Evolutionary conservation across 768 basidiomycete species (phyloP), one percentile per base, ranked within the genome.

Genomic region (Pseudohyphozyma bogoriensis): DNA sequence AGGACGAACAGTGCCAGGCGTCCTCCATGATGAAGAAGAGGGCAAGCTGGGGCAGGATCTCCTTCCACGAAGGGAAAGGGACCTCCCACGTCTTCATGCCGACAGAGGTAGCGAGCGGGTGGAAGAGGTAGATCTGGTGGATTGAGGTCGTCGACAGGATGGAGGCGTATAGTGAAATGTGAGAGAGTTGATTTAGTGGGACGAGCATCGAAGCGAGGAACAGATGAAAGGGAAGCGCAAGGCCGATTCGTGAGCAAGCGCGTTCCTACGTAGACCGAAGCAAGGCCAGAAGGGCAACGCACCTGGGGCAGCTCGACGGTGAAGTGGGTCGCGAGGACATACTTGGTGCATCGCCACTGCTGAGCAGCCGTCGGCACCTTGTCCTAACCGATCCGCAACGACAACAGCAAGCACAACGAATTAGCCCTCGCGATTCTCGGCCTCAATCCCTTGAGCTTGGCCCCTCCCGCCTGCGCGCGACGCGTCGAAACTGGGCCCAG

Each of bases 21-120:
- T 96, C 93, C 76, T 97, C 93, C 65, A 95, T 89, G 71, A 92
- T 78, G 75, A 96, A 93, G 79, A 96, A 96, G 62, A 89, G 74
- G 44, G 82, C 81, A 52, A 93, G 74, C 73, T 92, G 40, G 13
- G 40, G n/a, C 5, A 78, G 74, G 80, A 92, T 86, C 10, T 79
- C 78, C 67, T 77, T 77, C 74, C 79, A 77, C 0, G 80, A 71
- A 0, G 93, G 87, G 77, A 97, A 87, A 1, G 93, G 93, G 3
- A 96, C 86, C 63, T 95, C 85, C 76, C 87, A 86, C 0, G 93
- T 97, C 31, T 79, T 72, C 87, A 97, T 89, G 66, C 89, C 92
- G 57, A 95, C 79, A 47, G 77, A 73, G 70, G 89, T 87, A 26
- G 90, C 89, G 69, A 91, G 78, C 16, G 69, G 69, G 58, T 70